A percentile compares a stretch with the other conserved stretches of the same genome.
Conservation (phyloP, 257 asterid species). For the Solanum pimpinellifolium region DNA sequence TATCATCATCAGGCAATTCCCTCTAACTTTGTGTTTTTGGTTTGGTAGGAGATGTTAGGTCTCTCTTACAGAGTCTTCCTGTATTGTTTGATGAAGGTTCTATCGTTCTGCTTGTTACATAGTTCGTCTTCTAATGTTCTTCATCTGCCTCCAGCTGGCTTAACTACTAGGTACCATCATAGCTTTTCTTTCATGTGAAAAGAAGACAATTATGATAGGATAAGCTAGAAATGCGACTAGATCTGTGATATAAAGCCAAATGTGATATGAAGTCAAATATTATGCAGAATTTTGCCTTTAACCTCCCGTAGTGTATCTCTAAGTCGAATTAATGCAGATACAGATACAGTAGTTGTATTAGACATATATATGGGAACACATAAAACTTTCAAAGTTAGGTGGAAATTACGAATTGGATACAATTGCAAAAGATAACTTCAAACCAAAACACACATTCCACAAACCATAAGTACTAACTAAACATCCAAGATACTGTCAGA, state of each 20-base stretch:
- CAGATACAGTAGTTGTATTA: not conserved
- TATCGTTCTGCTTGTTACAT: not conserved
- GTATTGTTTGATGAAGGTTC: not conserved
- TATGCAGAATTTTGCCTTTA: not conserved
- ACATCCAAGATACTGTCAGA: not conserved
- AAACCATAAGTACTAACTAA: not conserved
- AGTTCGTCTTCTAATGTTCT: not conserved
- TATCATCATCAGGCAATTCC: not conserved
- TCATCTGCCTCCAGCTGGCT: not conserved
- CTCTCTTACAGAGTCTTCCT: not conserved
- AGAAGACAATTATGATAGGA: not conserved
- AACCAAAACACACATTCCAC: not conserved
- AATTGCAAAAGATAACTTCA: not conserved
- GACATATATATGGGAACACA: not conserved
- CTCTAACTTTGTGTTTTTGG: not conserved
- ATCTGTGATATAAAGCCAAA: not conserved
- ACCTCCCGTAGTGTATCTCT: not conserved
- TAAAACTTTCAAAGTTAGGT: not conserved
- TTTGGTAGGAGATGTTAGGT: not conserved
- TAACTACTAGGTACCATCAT: not conserved
- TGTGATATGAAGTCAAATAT: not conserved
- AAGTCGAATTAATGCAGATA: not conserved
- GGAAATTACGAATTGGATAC: not conserved
- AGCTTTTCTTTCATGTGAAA: not conserved
- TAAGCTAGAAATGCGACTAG: not conserved